Percentiles rank a stretch among this genome's conserved stretches.
phyloP scores from a whole-genome alignment of 2,329 filamentous ascomycete genomes.

The Ceratocystis eucalypticola region DNA sequence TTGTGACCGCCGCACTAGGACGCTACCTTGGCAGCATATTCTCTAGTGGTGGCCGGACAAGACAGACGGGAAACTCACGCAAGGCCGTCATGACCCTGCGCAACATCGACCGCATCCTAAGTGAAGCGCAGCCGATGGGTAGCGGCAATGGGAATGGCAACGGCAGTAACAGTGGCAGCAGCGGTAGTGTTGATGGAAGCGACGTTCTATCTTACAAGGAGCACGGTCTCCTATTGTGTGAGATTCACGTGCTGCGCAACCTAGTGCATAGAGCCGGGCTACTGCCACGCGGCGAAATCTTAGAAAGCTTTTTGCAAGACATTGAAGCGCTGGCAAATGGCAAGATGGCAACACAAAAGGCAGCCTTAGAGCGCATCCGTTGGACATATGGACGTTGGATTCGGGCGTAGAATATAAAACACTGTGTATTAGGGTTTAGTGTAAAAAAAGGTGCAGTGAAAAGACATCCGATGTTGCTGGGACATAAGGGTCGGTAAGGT shows the following conservation, averaged over 20 bases:
- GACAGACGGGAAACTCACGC: slow-evolving; percentile 50
- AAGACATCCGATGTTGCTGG: background rate
- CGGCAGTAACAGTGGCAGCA: background rate
- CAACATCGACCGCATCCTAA: slow-evolving; percentile 73
- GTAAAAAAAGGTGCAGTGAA: background rate
- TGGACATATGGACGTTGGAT: slow-evolving; percentile 84
- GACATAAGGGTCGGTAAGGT: no score
- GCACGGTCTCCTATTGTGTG: slow-evolving; percentile 77
- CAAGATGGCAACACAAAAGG: slow-evolving; percentile 62
- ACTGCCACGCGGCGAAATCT: slow-evolving; percentile 59
- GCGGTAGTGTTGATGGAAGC: slow-evolving; percentile 28
- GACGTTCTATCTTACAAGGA: slow-evolving; percentile 80
- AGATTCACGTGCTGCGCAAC: slow-evolving; percentile 69
- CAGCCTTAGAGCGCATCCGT: slow-evolving; percentile 67
- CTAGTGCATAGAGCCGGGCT: slow-evolving; percentile 39
- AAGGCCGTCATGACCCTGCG: slow-evolving; percentile 65
- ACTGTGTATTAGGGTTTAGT: background rate
- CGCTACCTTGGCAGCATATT: slow-evolving; percentile 60
- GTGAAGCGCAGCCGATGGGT: slow-evolving; percentile 47
- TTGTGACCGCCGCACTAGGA: slow-evolving; percentile 63
- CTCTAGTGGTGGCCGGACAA: slow-evolving; percentile 46
- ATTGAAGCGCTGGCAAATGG: slow-evolving; percentile 75
- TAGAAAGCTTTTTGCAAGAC: slow-evolving; percentile 79
- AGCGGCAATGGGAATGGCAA: background rate
- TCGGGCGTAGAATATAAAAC: slow-evolving; percentile 19